Evolutionary conservation across 768 basidiomycete species (phyloP), one percentile per base, ranked within the genome.

Genomic region (Phanerochaete carnosa): DNA sequence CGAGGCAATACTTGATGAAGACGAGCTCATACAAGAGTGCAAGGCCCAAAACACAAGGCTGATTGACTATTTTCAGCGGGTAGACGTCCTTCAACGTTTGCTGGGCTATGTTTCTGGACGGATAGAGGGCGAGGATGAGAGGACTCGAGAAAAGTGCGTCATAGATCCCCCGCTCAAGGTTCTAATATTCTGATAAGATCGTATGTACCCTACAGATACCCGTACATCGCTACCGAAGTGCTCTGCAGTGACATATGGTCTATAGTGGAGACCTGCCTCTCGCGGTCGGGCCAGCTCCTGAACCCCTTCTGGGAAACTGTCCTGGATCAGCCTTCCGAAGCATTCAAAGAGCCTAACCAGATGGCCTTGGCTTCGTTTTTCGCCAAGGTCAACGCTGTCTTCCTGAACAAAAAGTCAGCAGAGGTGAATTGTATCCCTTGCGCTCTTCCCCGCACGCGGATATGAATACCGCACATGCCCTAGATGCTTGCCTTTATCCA

Each of bases 201-300:
- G 22, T 19, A 51, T 49, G 13, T 39, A 28, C 37, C 35, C n/a
- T 55, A 23, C 5, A 97, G 95, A 74, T 98, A 94, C 73, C 94
- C 95, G 1, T 90, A 92, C 68, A 86, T 95, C 23, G 90, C 94
- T 16, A 94, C 95, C 28, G 96, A 98, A 73, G 94, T 98, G 25
- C 83, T 98, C 33, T 95, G 94, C 76, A 91, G 92, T 73, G 95
- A 96, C 67, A 89, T 96, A 75, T 97, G 94, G 89, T 91, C 90
- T 23, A 92, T 98, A 68, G 87, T 94, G 51, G 94, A 95, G 74
- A 93, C 92, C 1, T 92, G 94, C 67, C 78, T 96, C 67, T 82
- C 80, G 66, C 79, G 89, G 66, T 79, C 83, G 55, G 79, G 86
- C 11, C 84, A 89, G 60, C 80, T 97, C 56, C 80, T 98, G 55